Evolutionary conservation across 257 asterid genomes (phyloP).

Genomic region (Lycium ferocissimum): DNA sequence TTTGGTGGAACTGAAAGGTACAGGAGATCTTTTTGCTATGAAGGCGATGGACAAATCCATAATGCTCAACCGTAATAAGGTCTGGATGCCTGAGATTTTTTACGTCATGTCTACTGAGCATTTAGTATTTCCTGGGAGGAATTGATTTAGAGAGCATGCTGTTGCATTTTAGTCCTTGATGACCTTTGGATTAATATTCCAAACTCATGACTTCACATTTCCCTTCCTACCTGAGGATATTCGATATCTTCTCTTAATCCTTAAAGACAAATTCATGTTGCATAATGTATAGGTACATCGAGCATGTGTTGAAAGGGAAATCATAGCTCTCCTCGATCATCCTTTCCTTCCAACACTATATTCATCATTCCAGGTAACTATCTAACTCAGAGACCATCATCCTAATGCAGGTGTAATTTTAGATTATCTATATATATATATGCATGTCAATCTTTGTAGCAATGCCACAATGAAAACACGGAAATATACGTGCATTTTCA

Average conservation of each 20-base stretch:
- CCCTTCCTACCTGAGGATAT: neutral
- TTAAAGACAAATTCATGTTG: neutral
- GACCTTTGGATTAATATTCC: slow-evolving; percentile 6
- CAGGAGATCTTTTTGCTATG: slow-evolving; percentile 88
- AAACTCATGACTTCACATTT: slow-evolving; percentile 19
- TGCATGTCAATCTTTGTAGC: neutral
- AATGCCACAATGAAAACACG: neutral
- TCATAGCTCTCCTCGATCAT: slow-evolving; percentile 89
- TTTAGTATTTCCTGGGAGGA: neutral
- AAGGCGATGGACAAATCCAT: slow-evolving; percentile 97
- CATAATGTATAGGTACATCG: slow-evolving; percentile 82
- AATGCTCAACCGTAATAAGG: slow-evolving; percentile 97
- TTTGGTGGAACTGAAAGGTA: slow-evolving; percentile 88
- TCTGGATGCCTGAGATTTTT: slow-evolving; percentile 25
- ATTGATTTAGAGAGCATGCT: neutral
- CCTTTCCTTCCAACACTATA: slow-evolving; percentile 96
- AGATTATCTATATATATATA: neutral
- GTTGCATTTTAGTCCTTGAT: neutral
- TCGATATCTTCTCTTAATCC: neutral
- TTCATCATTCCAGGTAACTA: slow-evolving; percentile 87
- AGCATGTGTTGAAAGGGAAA: slow-evolving; percentile 93
- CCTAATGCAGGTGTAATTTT: slow-evolving; percentile 1
- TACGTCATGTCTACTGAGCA: neutral
- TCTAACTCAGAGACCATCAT: slow-evolving; percentile 27
- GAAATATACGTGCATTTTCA: neutral